Percentiles rank a stretch among this genome's conserved stretches.
Conservation (phyloP, 805 yeast genomes). For the Hanseniaspora lachancei region DNA sequence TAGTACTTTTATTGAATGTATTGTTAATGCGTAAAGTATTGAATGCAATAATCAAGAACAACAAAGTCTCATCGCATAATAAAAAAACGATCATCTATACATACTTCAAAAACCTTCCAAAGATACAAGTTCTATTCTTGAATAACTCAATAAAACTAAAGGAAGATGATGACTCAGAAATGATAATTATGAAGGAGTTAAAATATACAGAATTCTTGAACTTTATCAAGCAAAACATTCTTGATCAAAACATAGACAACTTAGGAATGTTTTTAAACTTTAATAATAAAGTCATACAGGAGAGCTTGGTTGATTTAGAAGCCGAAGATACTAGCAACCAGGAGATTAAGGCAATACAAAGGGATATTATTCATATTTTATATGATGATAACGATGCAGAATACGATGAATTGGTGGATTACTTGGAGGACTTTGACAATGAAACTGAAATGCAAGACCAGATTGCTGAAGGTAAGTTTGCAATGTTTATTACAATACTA, state of each 20-base stretch:
- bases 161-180: not conserved
- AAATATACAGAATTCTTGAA: not conserved
- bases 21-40: not conserved
- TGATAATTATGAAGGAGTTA: slow-evolving; percentile 1
- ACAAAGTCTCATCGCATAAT: not conserved
- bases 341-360: not conserved
- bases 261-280: slow-evolving; percentile 2
- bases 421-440: not conserved
- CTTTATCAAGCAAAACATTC: not conserved
- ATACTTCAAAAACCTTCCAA: not conserved
- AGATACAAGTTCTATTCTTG: not conserved
- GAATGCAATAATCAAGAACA: not conserved
- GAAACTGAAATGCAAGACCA: not conserved
- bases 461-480: slow-evolving; percentile 3
- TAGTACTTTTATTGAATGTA: not conserved
- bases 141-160: not conserved
- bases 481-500: slow-evolving; percentile 5
- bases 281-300: not conserved
- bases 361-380: not conserved
- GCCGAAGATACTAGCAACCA: not conserved
- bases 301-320: not conserved
- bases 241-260: slow-evolving; percentile 7
- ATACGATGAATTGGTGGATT: not conserved
- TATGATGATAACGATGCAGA: not conserved
- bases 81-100: slow-evolving; percentile 6